A percentile compares a stretch with the other conserved stretches of the same genome.
Conservation (phyloP, 2,329 filamentous ascomycete species). For the Hypoxylon sp. region DNA sequence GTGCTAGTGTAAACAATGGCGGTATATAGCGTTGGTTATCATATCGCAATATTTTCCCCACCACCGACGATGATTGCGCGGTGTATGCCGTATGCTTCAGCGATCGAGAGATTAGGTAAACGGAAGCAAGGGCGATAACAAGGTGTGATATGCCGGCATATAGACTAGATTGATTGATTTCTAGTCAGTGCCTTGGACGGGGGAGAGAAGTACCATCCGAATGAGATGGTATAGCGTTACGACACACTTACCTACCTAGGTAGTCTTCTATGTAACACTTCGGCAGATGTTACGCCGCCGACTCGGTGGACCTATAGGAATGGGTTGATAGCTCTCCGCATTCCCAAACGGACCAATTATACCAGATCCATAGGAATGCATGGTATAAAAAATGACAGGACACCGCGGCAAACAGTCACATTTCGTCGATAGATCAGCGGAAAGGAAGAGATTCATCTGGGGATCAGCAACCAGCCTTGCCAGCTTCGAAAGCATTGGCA, state of each 20-base stretch:
- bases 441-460: slow-evolving; percentile 41
- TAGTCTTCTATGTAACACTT: slow-evolving; percentile 22
- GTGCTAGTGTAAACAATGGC: slow-evolving; percentile 6
- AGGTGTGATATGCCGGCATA: slow-evolving; percentile 10
- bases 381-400: slow-evolving; percentile 28
- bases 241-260: slow-evolving; percentile 17
- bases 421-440: slow-evolving; percentile 43
- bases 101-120: neutral
- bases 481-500: slow-evolving; percentile 20
- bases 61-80: neutral
- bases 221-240: slow-evolving; percentile 15
- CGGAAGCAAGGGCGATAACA: slow-evolving; percentile 12
- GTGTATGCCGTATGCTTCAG: slow-evolving; percentile 3
- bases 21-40: slow-evolving; percentile 18
- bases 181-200: slow-evolving; percentile 23
- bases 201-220: slow-evolving; percentile 1
- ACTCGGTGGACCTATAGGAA: slow-evolving; percentile 37
- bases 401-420: slow-evolving; percentile 17
- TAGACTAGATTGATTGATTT: slow-evolving; percentile 20
- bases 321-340: slow-evolving; percentile 39
- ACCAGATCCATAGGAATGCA: slow-evolving; percentile 13
- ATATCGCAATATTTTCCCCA: slow-evolving; percentile 4
- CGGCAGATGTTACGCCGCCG: slow-evolving; percentile 33
- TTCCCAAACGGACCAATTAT: slow-evolving; percentile 37
- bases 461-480: slow-evolving; percentile 39